Conservation (phyloP, 2,329 filamentous ascomycete genomes). For the Aspergillus sp. region DNA sequence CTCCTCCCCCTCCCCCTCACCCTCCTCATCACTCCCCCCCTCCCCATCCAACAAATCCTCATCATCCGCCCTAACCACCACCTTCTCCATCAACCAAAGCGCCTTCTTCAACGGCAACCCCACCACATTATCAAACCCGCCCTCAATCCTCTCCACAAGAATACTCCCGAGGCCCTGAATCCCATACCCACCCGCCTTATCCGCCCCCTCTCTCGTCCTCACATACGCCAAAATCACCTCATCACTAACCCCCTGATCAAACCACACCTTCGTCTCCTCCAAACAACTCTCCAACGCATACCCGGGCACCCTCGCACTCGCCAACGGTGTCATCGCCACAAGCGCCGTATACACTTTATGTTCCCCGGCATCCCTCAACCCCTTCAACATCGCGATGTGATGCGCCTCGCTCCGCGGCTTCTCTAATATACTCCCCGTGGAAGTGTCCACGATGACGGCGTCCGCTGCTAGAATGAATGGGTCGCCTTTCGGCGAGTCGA, state of each 20-base stretch:
- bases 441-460: slow-evolving; percentile 76
- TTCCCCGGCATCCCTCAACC: slow-evolving; percentile 71
- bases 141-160: slow-evolving; percentile 85
- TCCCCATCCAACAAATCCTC: slow-evolving; percentile 41
- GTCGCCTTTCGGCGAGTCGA: slow-evolving; percentile 64
- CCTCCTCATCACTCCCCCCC: slow-evolving; percentile 31
- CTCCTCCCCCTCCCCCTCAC: slow-evolving; percentile 13
- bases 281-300: slow-evolving; percentile 80
- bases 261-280: slow-evolving; percentile 90
- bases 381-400: slow-evolving; percentile 80
- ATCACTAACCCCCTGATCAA: slow-evolving; percentile 73
- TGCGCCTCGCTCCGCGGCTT: slow-evolving; percentile 82
- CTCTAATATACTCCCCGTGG: slow-evolving; percentile 77
- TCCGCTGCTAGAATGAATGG: slow-evolving; percentile 89
- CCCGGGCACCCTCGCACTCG: slow-evolving; percentile 78
- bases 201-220: slow-evolving; percentile 80
- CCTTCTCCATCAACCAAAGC: slow-evolving; percentile 81
- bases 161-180: slow-evolving; percentile 87
- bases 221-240: slow-evolving; percentile 74
- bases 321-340: slow-evolving; percentile 77
- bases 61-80: slow-evolving; percentile 73
- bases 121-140: slow-evolving; percentile 90
- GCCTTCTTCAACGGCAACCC: slow-evolving; percentile 80
- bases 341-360: slow-evolving; percentile 89
- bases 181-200: slow-evolving; percentile 96